Base-by-base conservation (phyloP, 371 early-diverging fungal species). In the Chytridiales sp. region DNA sequence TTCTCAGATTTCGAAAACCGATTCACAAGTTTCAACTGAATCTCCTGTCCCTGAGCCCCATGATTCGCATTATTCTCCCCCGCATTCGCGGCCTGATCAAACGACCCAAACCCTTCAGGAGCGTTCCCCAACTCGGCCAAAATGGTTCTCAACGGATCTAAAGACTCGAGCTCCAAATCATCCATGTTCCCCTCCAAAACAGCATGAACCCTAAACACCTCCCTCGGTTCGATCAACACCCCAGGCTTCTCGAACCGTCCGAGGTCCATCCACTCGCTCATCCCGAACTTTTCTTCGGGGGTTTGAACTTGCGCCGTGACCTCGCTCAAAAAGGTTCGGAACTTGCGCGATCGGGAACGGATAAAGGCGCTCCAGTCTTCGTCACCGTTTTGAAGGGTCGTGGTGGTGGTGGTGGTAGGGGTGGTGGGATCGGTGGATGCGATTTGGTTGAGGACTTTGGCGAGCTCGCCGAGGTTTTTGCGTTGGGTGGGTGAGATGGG, bases 401-500 rank as follows among this genome's bases (percentile, higher is more conserved):
- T n/a, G n/a, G n/a, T n/a, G n/a, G n/a, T n/a, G n/a, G n/a, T n/a
- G n/a, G n/a, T n/a, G n/a, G n/a, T n/a, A n/a, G n/a, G n/a, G n/a
- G n/a, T n/a, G n/a, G 1, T 27, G 22, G 5, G 1, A 60, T 85
- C 86, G 56, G 89, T 91, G 40, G 88, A 89, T 5, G 92, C 88
- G 40, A 97, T 89, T 64, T 92, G 88, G 61, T 94, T 90, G 6
- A 99, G 81, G 83, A 91, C 89, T 75, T 94, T 95, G 43, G 92
- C 87, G 38, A 64, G 55, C 61, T 96, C 95, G 0, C 94, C 94
- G 58, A 97, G 77, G 72, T 97, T 97, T 74, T 93, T 95, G 61
- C 97, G 87, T 74, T 97, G 94, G 53, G 86, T 76, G 1, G 90
- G 92, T 51, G 82, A 85, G 38, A 97, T 85, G 24, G 81, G 47